phyloP scores from a whole-genome alignment of 345 rosid species.

The Firmiana major region DNA sequence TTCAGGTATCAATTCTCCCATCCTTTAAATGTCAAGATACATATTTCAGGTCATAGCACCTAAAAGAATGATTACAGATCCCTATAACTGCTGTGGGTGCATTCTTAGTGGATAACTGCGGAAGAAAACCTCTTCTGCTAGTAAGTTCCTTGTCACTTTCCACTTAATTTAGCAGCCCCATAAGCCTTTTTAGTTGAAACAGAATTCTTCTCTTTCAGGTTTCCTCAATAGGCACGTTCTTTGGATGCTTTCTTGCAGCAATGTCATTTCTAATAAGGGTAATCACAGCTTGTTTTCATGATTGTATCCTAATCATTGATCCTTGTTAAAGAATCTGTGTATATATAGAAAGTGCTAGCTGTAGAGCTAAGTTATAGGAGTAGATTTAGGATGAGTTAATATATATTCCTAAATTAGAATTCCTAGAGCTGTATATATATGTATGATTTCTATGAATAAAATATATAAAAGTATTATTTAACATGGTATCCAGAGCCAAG shows the following conservation, averaged over 20 bases:
- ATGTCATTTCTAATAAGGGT: constrained; percentile 16
- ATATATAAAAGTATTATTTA: too few species aligned
- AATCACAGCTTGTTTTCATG: not conserved
- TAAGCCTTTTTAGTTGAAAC: not conserved
- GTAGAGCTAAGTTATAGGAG: too few species aligned
- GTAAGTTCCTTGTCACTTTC: not conserved
- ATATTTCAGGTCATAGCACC: not conserved
- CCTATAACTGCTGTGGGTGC: constrained; percentile 5
- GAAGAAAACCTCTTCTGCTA: constrained; percentile 15
- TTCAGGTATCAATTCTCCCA: not conserved
- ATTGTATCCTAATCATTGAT: not conserved
- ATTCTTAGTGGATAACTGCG: constrained; percentile 7
- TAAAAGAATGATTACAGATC: not conserved
- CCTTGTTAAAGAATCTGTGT: too few species aligned
- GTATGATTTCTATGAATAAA: too few species aligned
- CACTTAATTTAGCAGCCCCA: not conserved
- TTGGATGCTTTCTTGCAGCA: constrained; percentile 18
- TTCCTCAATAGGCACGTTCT: constrained; percentile 6
- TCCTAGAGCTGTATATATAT: too few species aligned
- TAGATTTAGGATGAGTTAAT: too few species aligned
- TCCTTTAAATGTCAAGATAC: not conserved
- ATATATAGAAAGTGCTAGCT: too few species aligned
- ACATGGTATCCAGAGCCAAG: too few species aligned
- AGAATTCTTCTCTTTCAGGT: not conserved
- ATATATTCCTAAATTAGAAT: too few species aligned